Conservation (phyloP, 2,329 filamentous ascomycete species). For the Phyllosticta capitalensis region DNA sequence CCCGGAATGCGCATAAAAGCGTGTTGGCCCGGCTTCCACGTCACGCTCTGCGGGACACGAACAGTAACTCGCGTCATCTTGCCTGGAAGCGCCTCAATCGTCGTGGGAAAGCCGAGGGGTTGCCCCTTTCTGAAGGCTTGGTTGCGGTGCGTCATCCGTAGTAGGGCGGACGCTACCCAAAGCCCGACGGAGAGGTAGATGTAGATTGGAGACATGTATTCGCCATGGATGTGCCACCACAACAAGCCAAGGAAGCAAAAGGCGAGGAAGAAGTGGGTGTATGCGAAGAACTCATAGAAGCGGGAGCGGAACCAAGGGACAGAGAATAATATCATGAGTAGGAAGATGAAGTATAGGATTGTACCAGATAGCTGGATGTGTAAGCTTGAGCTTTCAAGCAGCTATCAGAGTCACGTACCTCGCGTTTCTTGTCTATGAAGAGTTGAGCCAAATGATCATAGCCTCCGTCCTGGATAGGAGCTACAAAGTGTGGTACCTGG, state of each 20-base stretch:
- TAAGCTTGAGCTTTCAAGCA: background rate
- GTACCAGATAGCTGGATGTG: constrained; percentile 15
- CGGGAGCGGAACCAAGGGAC: constrained; percentile 18
- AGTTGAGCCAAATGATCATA: constrained; percentile 14
- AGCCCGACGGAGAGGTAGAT: constrained; percentile 19
- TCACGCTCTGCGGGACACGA: constrained; percentile 13
- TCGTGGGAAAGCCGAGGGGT: constrained; percentile 16
- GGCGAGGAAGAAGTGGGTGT: constrained; percentile 17
- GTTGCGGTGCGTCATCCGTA: constrained; percentile 15
- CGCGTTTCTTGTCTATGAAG: constrained; percentile 13
- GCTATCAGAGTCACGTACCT: constrained; percentile 4
- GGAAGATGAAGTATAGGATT: constrained; percentile 14
- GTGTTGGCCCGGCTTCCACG: constrained; percentile 48
- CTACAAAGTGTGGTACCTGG: constrained; percentile 18
- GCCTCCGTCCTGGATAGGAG: constrained; percentile 17
- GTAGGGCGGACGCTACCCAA: constrained; percentile 13
- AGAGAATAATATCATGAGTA: constrained; percentile 18
- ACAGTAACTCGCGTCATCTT: constrained; percentile 18
- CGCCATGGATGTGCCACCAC: constrained; percentile 20
- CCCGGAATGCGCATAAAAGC: constrained; percentile 33
- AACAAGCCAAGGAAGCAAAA: constrained; percentile 17
- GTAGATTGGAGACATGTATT: constrained; percentile 18
- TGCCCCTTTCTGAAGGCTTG: constrained; percentile 11
- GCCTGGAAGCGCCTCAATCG: constrained; percentile 15
- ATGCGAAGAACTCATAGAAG: constrained; percentile 20